Evolutionary conservation across 148 eudicot species (phyloP), one percentile per base, ranked within the genome.

Genomic region (Silene uniflora): DNA sequence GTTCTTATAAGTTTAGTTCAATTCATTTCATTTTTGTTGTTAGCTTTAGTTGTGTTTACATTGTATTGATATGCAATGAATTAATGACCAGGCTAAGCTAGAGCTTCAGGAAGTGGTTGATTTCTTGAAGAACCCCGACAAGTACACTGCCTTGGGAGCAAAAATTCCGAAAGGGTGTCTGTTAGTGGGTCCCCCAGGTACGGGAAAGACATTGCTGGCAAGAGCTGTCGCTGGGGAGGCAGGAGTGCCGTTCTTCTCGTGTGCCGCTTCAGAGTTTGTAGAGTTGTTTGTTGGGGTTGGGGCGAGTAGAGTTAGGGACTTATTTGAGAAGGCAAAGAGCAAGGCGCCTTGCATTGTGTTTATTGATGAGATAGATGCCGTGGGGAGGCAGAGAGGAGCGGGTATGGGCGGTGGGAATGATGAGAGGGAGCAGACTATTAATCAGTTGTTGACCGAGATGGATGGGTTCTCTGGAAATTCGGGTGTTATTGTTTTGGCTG

Each of bases 31-130:
- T 39, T 39, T 39, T 7, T 39, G 42, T 5, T 35, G 44, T 39
- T n/a, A n/a, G n/a, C n/a, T n/a, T 67, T 16, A 12, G 8, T 16
- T 67, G 7, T 67, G 49, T 25, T 27, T 47, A n/a, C 35, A 3
- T 49, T 23, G 23, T 49, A 14, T 70, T 71, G 14, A 52, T 2
- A 7, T 52, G n/a, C 13, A 14, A 2, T 71, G 42, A 71, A 6
- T 52, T 22, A 12, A 16, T 24, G 19, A 24, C 22, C 73, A 71
- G 80, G 99, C 99, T 4, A 95, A 95, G 79, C 62, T 95, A 27
- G 99, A 95, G 61, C 81, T 95, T 32, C 99, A 95, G 72, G 99
- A 95, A 83, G 99, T 95, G 61, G 99, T 95, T n/a, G 99, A 95
- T 83, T 95, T 95, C 71, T 69, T 95, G 82, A 95, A 95, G 78